A percentile compares a stretch with the other conserved stretches of the same genome.
phyloP scores from a whole-genome alignment of 345 rosid genomes.

The Pseudoturritis turrita region DNA sequence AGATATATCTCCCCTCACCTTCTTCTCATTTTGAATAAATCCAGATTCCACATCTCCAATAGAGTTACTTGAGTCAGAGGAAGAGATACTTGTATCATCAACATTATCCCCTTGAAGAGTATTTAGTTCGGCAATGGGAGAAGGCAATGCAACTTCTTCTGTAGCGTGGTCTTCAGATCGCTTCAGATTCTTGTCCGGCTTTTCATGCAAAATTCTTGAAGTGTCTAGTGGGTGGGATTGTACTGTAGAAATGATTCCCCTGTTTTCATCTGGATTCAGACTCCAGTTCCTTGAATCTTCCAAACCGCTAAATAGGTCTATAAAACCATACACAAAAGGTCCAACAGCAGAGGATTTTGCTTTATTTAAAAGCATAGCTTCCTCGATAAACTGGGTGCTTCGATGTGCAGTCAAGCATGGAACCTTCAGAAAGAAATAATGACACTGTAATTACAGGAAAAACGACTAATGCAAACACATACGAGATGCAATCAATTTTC shows the following conservation, averaged over 20 bases:
- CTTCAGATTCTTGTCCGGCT: conserved; percentile 43
- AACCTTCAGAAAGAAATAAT: conserved; percentile 39
- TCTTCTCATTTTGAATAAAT: conserved; percentile 34
- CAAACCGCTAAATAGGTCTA: conserved; percentile 79
- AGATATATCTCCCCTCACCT: conserved; percentile 40
- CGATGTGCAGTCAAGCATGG: conserved; percentile 35
- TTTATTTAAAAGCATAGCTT: conserved; percentile 38
- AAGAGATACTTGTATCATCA: conserved; percentile 44
- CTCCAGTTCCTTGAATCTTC: conserved; percentile 84
- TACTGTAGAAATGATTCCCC: conserved; percentile 40
- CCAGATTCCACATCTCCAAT: conserved; percentile 37
- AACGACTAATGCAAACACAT: conserved; percentile 3
- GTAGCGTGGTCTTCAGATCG: conserved; percentile 35
- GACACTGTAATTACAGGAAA: not conserved
- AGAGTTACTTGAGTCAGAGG: conserved; percentile 44
- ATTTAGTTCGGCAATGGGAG: conserved; percentile 42
- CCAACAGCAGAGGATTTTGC: conserved; percentile 43
- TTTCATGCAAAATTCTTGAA: conserved; percentile 35
- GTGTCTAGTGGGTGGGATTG: conserved; percentile 39
- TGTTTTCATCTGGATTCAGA: conserved; percentile 58
- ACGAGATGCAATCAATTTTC: not conserved
- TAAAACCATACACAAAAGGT: conserved; percentile 79
- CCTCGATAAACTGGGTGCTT: conserved; percentile 39
- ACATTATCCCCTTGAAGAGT: conserved; percentile 53
- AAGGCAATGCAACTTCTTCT: conserved; percentile 40